Evolutionary conservation across 768 basidiomycete species (phyloP), one percentile per base, ranked within the genome.

Genomic region (Dacryopinax primogenitus): DNA sequence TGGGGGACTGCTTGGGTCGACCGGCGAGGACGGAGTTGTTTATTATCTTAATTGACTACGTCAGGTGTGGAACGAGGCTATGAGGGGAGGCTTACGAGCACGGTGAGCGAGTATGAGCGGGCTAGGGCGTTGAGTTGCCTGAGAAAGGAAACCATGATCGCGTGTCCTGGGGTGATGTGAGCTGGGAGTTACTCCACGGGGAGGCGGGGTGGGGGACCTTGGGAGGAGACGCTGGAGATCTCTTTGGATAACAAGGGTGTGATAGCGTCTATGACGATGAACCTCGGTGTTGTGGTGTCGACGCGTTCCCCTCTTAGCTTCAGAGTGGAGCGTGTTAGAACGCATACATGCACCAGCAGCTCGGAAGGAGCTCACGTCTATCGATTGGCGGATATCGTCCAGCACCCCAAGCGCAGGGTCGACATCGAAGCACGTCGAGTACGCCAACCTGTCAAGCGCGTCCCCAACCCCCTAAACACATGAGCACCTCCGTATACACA

Each of bases 71-170:
- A 39, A n/a, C 23, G 23, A 51, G 12, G 15, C n/a, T 37, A 35
- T 66, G 35, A 16, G 36, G 32, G 15, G 62, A n/a, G 12, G 74
- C 83, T 68, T 65, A 88, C 88, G 36, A 90, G 71, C 36, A 87
- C 74, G 0, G 82, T 76, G 45, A 83, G 69, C 2, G 74, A 74
- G 62, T 76, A 76, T 4, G 70, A 72, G 51, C 78, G 80, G 4
- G 85, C 78, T 33, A 84, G 72, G 1, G 71, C 69, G 61, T 83
- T 81, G 28, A 90, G 77, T 63, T 84, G 80, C 1, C 79, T 81
- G 84, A 90, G 88, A 65, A 90, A 82, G 1, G 80, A 79, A 0
- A 80, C 81, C 87, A 90, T 89, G 18, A 81, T 75, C 0, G 87
- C 84, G 71, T 91, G 88, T 3, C 89, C 77, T 78, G 33, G 4